Evolutionary conservation across 2,329 filamentous ascomycete species (phyloP), one percentile per base, ranked within the genome.

Genomic region (Colletotrichum sp.): DNA sequence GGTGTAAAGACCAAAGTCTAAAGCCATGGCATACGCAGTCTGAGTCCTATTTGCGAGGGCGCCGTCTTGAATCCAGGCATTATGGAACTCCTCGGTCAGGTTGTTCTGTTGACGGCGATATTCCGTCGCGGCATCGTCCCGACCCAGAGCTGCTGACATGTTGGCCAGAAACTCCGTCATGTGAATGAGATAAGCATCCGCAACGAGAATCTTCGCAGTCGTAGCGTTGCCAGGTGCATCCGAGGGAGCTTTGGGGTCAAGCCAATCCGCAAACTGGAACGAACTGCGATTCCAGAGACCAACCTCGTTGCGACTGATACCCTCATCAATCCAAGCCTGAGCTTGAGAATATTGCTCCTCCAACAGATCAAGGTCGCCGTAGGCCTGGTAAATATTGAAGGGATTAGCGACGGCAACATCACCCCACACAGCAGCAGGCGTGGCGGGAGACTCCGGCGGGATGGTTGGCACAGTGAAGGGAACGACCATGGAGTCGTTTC

Each of bases 211-310:
- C 1, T 82, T 79, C 48, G 85, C 81, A 0, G 87, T 89, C 0
- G 82, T 84, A 0, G 85, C 86, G 18, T 79, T 79, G 4, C 81
- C 84, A 0, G 88, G 83, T 10, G 84, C 78, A 1, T 86, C 81
- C 0, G 84, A 81, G 0, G 87, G 87, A 1, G 88, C 83, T 5
- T 82, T 82, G 0, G 88, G 88, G 69, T 89, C 88, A 3, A 89
- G 83, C 88, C 88, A 89, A 76, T 89, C 88, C 34, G 86, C 83
- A 43, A 83, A 84, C 73, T 89, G 87, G 59, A 81, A 81, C 12
- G 74, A 72, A 30, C 77, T 78, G 6, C 80, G 81, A 59, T 84
- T 78, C 87, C 88, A 89, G 0, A 89, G 80, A 3, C 84, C 83
- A 8, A 79, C 82, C 0, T 69, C 69, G 62, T 78, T 83, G n/a